Percentiles rank a stretch among this genome's conserved stretches.
phyloP scores from a whole-genome alignment of 192 early-diverging fungal genomes.

The Coemansia sp. region DNA sequence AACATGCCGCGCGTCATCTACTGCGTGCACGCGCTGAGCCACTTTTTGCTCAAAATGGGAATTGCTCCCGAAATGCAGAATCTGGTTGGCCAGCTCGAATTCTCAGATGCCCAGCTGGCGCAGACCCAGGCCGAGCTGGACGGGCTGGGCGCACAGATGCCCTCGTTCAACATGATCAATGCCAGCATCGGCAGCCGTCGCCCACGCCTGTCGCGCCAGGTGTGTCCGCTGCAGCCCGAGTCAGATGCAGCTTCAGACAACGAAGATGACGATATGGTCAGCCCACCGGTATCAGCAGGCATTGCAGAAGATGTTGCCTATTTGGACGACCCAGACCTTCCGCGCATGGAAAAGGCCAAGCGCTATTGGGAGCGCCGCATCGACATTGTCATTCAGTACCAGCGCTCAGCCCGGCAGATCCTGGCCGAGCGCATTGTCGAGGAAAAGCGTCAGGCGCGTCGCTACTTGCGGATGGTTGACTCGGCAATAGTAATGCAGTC shows the following conservation, averaged over 20 bases:
- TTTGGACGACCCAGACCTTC: conserved; percentile 39
- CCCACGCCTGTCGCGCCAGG: conserved; percentile 44
- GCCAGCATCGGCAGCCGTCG: conserved; percentile 43
- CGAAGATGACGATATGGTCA: conserved; percentile 10
- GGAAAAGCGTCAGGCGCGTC: conserved; percentile 52
- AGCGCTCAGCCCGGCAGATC: conserved; percentile 42
- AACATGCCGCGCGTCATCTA: conserved; percentile 99
- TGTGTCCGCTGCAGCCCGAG: conserved; percentile 41
- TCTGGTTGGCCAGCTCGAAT: conserved; percentile 86
- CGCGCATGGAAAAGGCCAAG: conserved; percentile 50
- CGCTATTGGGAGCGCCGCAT: conserved; percentile 52
- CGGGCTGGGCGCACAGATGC: conserved; percentile 76
- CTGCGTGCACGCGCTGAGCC: conserved; percentile 95
- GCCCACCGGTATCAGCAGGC: background rate
- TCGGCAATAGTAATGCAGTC: conserved; percentile 55
- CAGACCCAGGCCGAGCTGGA: conserved; percentile 81
- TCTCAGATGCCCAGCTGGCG: conserved; percentile 67
- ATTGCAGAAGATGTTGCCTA: conserved; percentile 23
- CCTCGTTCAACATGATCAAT: conserved; percentile 84
- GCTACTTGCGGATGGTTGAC: conserved; percentile 57
- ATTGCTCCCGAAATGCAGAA: conserved; percentile 89
- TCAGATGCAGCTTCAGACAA: conserved; percentile 29
- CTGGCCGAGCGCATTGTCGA: conserved; percentile 55
- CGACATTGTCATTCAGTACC: conserved; percentile 53
- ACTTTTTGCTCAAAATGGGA: conserved; percentile 81